Evolutionary conservation across 2,329 filamentous ascomycete genomes (phyloP).

Genomic region (Dactylella cylindrospora): DNA sequence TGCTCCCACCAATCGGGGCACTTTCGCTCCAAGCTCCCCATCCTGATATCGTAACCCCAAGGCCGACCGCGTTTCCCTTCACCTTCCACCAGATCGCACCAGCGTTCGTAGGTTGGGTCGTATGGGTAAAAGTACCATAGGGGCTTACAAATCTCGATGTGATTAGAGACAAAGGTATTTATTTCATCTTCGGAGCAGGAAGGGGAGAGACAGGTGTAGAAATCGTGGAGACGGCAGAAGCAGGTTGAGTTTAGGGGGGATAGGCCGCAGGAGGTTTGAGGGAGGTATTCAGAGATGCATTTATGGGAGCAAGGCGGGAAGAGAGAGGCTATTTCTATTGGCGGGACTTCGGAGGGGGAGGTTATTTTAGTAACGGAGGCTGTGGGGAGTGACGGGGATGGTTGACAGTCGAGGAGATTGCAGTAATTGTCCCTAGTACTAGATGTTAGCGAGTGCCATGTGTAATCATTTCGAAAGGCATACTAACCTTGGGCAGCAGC

Average conservation of each 20-base stretch:
- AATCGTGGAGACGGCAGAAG: conserved; percentile 31
- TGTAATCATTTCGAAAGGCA: background rate
- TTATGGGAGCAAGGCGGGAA: conserved; percentile 32
- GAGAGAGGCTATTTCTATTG: conserved; percentile 16
- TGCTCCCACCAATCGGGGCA: conserved; percentile 40
- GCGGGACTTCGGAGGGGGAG: conserved; percentile 22
- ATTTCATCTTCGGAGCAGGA: conserved; percentile 10
- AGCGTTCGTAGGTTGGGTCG: conserved; percentile 25
- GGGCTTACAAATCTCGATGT: conserved; percentile 28
- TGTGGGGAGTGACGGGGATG: conserved; percentile 4
- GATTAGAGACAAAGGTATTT: conserved; percentile 7
- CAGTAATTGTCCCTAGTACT: conserved; percentile 17
- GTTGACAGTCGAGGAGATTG: conserved; percentile 30
- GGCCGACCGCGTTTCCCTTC: conserved; percentile 17
- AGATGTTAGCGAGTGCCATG: background rate
- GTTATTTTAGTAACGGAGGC: conserved; percentile 16
- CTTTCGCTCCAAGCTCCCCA: conserved; percentile 26
- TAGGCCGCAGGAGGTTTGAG: conserved; percentile 7
- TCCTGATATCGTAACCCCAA: conserved; percentile 25
- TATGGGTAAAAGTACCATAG: conserved; percentile 37
- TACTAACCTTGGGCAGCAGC: conserved; percentile 28
- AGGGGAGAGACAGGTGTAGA: conserved; percentile 24
- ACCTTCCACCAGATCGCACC: conserved; percentile 31
- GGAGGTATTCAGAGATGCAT: conserved; percentile 31
- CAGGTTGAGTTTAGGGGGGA: conserved; percentile 31